Evolutionary conservation across 345 rosid genomes (phyloP), one percentile per base, ranked within the genome.

Genomic region (Euphorbia peplus): DNA sequence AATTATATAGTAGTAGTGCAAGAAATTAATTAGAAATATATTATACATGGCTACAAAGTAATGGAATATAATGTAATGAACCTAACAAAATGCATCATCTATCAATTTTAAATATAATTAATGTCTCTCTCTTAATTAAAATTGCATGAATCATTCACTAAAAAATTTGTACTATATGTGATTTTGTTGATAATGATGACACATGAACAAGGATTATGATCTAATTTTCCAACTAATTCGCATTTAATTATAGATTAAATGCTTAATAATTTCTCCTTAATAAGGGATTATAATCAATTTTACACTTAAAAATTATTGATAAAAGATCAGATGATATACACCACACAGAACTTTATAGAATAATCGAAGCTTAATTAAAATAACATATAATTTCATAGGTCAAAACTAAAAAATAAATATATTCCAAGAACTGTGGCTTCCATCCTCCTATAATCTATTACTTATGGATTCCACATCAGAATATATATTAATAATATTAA

Each of bases 401-500:
- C 37, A 32, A 32, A 32, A 32, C 15, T 42, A 42, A 42, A 42
- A 8, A 8, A 42, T 8, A 42, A 42, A 42, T 29, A 29, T 14
- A 30, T 12, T 58, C 39, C 62, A 29, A 30, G 22, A 58, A 58
- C 13, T 58, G 22, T 29, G 63, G 63, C 42, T 28, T 58, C 41
- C 41, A 14, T 4, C 14, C 30, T 19, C 3, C 5, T 13, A 25
- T 25, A n/a, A 5, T 37, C 52, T 42, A 4, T 63, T 63, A 35
- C 14, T 39, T 24, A 12, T 26, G 71, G 76, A 51, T 12, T 67
- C 71, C 76, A 73, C 60, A 15, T 66, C 70, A 73, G 19, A 32
- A 5, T 0, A 3, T 21, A 5, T 24, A 21, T 19, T 24, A 42
- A 14, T 63, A 58, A 12, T 44, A 44, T 44, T 53, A 57, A 50